Percentiles rank a stretch among this genome's conserved stretches.
These are phyloP conservation scores for Astrothelium macrocarpum DNA, from an alignment of 495 filamentous ascomycete genomes.

Conservation along the genomic window DNA sequence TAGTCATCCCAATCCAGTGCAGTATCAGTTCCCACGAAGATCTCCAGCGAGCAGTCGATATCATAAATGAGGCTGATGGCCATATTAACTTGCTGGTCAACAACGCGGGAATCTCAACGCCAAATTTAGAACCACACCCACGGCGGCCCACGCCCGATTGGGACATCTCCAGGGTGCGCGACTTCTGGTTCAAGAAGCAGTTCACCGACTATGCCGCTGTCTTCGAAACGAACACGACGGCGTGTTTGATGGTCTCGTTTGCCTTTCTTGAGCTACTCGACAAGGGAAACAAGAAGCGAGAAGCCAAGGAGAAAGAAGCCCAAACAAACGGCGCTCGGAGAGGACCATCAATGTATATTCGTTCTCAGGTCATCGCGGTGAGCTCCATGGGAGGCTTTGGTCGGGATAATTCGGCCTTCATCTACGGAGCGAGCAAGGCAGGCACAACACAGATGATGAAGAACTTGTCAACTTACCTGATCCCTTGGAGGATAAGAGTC, in stretches of 20 bases:
- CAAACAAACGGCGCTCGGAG: conserved; percentile 12
- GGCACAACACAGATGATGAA: conserved; percentile 28
- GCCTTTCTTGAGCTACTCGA: conserved; percentile 40
- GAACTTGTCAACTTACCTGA: conserved; percentile 27
- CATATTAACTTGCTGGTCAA: conserved; percentile 28
- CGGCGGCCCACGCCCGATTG: background rate
- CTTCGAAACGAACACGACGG: conserved; percentile 15
- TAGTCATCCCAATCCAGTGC: conserved; percentile 32
- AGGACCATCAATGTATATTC: background rate
- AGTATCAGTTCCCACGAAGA: conserved; percentile 34
- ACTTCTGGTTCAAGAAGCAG: background rate
- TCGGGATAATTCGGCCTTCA: conserved; percentile 15
- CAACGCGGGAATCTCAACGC: conserved; percentile 18
- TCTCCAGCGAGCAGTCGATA: conserved; percentile 28
- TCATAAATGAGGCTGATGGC: conserved; percentile 32
- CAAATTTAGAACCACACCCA: background rate
- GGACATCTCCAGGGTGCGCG: background rate
- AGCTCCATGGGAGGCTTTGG: conserved; percentile 25
- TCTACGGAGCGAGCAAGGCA: conserved; percentile 26
- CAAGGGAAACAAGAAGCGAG: conserved; percentile 25
- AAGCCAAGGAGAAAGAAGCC: background rate
- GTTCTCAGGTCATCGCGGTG: conserved; percentile 30
- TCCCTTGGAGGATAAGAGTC: conserved; percentile 26
- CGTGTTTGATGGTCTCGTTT: conserved; percentile 7
- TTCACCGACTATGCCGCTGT: conserved; percentile 9